A percentile compares a stretch with the other conserved stretches of the same genome.
Conservation (phyloP, 352 stramenopile species). For the Pythium myriotylum region DNA sequence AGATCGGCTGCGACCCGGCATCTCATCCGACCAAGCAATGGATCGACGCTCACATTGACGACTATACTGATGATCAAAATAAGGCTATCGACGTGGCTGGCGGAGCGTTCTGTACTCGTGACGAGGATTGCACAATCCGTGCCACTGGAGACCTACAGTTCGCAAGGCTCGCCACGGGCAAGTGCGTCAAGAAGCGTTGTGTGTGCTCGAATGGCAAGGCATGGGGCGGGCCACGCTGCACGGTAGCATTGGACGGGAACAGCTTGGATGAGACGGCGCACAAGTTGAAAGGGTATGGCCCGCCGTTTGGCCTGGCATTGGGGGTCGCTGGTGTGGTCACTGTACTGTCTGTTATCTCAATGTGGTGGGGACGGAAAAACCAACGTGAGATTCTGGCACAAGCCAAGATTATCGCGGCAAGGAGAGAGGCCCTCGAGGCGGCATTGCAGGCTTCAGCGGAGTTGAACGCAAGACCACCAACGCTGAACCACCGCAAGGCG, state of each 20-base stretch:
- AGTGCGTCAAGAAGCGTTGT: slow-evolving; percentile 56
- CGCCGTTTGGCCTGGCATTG: slow-evolving; percentile 41
- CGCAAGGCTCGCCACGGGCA: slow-evolving; percentile 38
- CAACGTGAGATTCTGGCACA: too few species aligned
- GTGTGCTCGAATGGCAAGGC: slow-evolving; percentile 39
- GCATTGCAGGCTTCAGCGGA: too few species aligned
- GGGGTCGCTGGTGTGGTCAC: slow-evolving; percentile 33
- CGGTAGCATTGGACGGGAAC: slow-evolving; percentile 26
- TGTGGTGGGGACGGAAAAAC: slow-evolving; percentile 18
- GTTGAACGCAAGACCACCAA: too few species aligned
- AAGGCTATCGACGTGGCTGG: slow-evolving; percentile 45
- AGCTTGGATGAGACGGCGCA: slow-evolving; percentile 16
- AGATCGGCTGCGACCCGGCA: slow-evolving; percentile 60
- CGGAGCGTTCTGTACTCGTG: slow-evolving; percentile 46
- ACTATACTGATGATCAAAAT: slow-evolving; percentile 65
- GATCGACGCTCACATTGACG: slow-evolving; percentile 62
- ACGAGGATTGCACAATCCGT: slow-evolving; percentile 64
- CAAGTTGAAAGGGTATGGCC: slow-evolving; percentile 38
- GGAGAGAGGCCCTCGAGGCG: too few species aligned
- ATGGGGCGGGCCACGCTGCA: slow-evolving; percentile 59
- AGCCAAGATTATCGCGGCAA: too few species aligned
- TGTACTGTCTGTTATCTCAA: slow-evolving; percentile 31
- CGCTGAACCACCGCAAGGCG: too few species aligned
- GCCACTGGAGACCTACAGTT: not conserved
- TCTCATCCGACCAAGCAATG: slow-evolving; percentile 27